Base-by-base conservation (phyloP, 139 green algal species). In the Nannochloris sp. region DNA sequence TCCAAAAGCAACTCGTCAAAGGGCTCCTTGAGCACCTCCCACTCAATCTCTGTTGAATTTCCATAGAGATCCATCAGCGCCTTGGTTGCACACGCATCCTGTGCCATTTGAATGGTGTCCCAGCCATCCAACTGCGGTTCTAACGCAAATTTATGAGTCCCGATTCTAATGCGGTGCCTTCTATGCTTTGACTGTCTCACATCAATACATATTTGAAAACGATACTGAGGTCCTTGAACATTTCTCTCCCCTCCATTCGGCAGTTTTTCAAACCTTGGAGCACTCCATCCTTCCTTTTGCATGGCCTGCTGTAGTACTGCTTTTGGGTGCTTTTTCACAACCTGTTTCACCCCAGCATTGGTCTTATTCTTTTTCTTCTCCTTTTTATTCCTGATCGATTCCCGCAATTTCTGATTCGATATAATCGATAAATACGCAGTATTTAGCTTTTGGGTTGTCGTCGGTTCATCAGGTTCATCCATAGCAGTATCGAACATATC, bases 281-380 rank as follows among this genome's bases (percentile, higher is more conserved):
- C 71, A 13, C 69, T 62, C 84, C 72, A 85, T 29, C 71, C 63
- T 49, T 56, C 23, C 20, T 79, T 78, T 60, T 89, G 81, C 76
- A 90, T 96, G 60, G 81, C 73, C 85, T 94, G 84, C 67, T 91
- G 79, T 62, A 96, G 79, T 53, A 92, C 59, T 13, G 86, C 79
- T 62, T 90, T 90, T 36, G 88, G 89, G 49, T 75, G 61, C 63
- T 84, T 70, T 5, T 61, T 43, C 33, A 67, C 23, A 28, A 44
- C 51, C 36, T 29, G 23, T 53, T 48, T 50, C 3, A 29, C 49
- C 23, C 26, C 31, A 31, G 29, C 40, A 57, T 48, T 29, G 40
- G 17, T n/a, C n/a, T 57, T 62, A 6, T 40, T 40, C 67, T 20
- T 61, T 59, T 61, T 46, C 49, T 65, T 74, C 60, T 77, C 61